These are phyloP conservation scores for Alternaria triticina DNA, from an alignment of 2,329 filamentous ascomycete species.

Conservation along the genomic window DNA sequence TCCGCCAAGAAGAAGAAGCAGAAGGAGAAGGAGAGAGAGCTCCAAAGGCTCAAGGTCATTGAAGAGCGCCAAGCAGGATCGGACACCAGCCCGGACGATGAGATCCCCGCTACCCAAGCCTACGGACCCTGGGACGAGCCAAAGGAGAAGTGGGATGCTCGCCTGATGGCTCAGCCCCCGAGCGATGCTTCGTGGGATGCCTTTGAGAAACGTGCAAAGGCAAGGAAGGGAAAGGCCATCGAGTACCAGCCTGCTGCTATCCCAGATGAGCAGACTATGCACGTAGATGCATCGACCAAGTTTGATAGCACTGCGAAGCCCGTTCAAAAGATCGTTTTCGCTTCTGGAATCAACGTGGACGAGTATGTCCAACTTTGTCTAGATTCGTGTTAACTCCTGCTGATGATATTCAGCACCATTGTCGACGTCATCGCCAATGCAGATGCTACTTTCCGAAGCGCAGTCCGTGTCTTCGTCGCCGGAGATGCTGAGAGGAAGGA, in stretches of 20 bases:
- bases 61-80: not conserved
- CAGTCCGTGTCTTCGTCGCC: not conserved
- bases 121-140: conserved; percentile 1
- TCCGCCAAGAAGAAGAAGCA: conserved; percentile 1
- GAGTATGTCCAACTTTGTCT: not conserved
- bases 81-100: conserved; percentile 3
- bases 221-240: not conserved
- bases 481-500: not conserved
- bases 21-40: conserved; percentile 1
- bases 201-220: not conserved
- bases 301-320: conserved; percentile 4
- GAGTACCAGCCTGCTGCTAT: not conserved
- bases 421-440: conserved; percentile 4
- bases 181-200: not conserved
- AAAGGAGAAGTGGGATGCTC: conserved; percentile 1
- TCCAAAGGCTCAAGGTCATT: conserved; percentile 4
- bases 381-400: not conserved
- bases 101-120: not conserved
- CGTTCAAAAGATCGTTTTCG: not conserved
- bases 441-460: not conserved
- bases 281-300: conserved; percentile 3
- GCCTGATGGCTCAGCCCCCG: not conserved
- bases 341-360: conserved; percentile 1
- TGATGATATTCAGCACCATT: not conserved
- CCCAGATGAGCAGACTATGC: not conserved